Base-by-base conservation (phyloP, 768 basidiomycete species). In the Leccinum olivaceopallidum region DNA sequence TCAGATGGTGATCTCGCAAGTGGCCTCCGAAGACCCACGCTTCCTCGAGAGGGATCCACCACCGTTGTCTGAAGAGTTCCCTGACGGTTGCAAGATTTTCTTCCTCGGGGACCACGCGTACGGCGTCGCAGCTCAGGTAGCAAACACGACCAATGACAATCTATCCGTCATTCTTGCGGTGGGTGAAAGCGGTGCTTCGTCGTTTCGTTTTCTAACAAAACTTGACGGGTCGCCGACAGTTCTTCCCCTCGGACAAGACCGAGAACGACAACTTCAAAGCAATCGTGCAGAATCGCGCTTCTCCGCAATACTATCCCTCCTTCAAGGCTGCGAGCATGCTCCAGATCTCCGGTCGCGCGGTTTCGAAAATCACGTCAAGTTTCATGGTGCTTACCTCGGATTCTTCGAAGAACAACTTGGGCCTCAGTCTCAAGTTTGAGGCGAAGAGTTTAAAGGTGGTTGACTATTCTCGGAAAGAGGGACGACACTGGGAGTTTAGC, bases 21-120 rank as follows among this genome's bases (percentile, higher is more conserved):
- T 98, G 39, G 79, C 81, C 12, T 92, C 89, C 5, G 94, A 98
- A 74, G 97, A 99, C 71, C 90, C 94, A 28, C 88, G 91, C 30
- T 92, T 83, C 72, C 59, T 92, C 49, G 97, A 98, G 75, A 84
- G 85, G 67, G 86, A 85, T 9, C 85, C 97, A 0, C 90, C 93
- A 1, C 87, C 92, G 0, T 75, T 98, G 32, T 81, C 86, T 0
- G 88, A 94, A 56, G 97, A 98, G 71, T 98, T 93, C 76, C 95
- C 95, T 0, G 86, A 85, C 0, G 92, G 90, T 1, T 90, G 86
- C 72, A 92, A 89, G 70, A 91, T 98, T 30, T 97, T 99, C 77
- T 98, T 98, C 85, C 81, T 98, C 7, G 95, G 96, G 16, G 89
- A 92, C 69, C 88, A 94, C 71, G 94, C 92, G 0, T 99, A 96